Conservation (phyloP, 1,284 basidiomycete species). For the Agroathelia rolfsii region DNA sequence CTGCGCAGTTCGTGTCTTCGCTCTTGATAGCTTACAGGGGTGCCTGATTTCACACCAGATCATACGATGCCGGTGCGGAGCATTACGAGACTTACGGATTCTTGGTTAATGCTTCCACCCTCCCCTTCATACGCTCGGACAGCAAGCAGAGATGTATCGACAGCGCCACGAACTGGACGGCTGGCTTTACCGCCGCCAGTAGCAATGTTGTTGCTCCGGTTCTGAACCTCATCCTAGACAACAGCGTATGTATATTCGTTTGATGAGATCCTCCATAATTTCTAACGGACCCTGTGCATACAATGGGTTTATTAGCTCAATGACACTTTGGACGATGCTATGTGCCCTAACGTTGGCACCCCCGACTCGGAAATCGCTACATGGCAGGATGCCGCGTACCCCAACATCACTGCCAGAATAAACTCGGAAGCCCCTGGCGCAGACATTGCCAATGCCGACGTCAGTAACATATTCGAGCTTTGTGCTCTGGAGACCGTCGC, state of each 20-base stretch:
- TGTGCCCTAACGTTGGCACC: constrained; percentile 52
- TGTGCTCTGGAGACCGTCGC: constrained; percentile 72
- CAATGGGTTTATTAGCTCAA: constrained; percentile 33
- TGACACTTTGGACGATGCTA: constrained; percentile 63
- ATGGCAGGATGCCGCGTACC: constrained; percentile 50
- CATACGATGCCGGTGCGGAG: constrained; percentile 36
- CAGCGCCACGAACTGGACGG: constrained; percentile 63
- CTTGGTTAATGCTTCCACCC: constrained; percentile 31
- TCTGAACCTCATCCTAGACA: constrained; percentile 44
- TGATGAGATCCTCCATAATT: constrained; percentile 5
- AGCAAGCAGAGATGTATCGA: constrained; percentile 52
- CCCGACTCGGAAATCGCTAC: constrained; percentile 31
- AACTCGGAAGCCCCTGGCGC: constrained; percentile 56
- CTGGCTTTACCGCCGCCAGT: constrained; percentile 45
- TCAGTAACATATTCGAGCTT: constrained; percentile 55
- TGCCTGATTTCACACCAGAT: constrained; percentile 23
- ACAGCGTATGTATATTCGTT: constrained; percentile 29
- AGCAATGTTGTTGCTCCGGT: constrained; percentile 27
- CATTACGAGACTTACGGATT: constrained; percentile 42
- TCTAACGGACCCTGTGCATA: constrained; percentile 2
- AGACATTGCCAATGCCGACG: constrained; percentile 46
- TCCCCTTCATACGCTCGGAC: constrained; percentile 63
- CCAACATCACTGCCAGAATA: constrained; percentile 49
- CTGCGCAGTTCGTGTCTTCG: constrained; percentile 49
- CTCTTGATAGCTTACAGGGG: constrained; percentile 1